Base-by-base conservation (phyloP, 352 stramenopile genomes). In the Pythium monospermum region DNA sequence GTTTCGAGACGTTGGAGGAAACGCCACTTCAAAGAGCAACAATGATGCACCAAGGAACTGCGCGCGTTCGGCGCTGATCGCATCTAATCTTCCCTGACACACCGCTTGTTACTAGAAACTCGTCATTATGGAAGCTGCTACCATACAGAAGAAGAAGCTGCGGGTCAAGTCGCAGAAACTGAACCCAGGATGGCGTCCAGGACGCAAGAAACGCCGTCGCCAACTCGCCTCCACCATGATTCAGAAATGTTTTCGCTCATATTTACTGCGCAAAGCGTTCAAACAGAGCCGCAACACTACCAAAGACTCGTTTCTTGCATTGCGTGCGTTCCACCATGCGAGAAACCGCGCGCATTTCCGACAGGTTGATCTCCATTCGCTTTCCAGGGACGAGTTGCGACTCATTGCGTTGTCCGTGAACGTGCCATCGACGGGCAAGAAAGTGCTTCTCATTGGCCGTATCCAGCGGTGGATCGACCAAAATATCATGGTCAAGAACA, bases 391-490 rank as follows among this genome's bases (percentile, higher is more conserved):
- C 22, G 79, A 85, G 55, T 54, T 90, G 33, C 68, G 75, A 27
- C 61, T 87, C 22, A 49, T 83, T 26, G 74, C 81, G 26, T 36
- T 90, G 42, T 69, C 73, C 32, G 61, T 90, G 10, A 86, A 89
- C 41, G 39, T 91, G 30, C 81, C 81, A 35, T 82, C 74, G 8
- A 85, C 74, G 3, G 76, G 81, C 45, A 91, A 91, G 59, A 91
- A 90, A 40, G 73, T 83, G 54, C 53, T 86, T 38, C 48, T 91
- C 2, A 81, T 91, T 19, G 74, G 71, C 31, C 71, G 78, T 10
- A 74, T 91, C 47, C 78, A 91, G 59, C 72, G 72, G 18, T 91
- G 81, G 81, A 59, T 89, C 11, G 76, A 91, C 41, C 66, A 86
- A 41, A 75, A 86, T 35, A 59, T 87, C 12, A 57, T 76, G 5